Percentiles rank a stretch among this genome's conserved stretches.
These are phyloP conservation scores for Ustilago cynodontis DNA, from an alignment of 1,284 basidiomycete genomes.

Conservation along the genomic window DNA sequence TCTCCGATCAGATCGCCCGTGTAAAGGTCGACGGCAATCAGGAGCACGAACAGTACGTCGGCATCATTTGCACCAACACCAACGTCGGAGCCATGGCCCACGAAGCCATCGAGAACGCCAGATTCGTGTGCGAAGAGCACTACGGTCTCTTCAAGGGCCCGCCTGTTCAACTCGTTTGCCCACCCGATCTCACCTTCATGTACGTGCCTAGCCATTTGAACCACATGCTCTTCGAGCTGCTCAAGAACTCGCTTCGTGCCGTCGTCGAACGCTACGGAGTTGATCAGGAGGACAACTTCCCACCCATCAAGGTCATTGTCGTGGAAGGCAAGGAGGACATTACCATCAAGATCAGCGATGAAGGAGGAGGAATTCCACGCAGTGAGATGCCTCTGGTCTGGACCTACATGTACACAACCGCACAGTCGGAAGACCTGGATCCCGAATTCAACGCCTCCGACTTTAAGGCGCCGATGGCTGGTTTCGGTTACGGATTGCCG, in stretches of 20 bases:
- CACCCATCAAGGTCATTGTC: slow-evolving; percentile 96
- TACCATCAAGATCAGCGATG: slow-evolving; percentile 97
- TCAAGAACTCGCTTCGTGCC: slow-evolving; percentile 97
- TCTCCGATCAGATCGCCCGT: slow-evolving; percentile 37
- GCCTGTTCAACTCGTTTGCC: slow-evolving; percentile 96
- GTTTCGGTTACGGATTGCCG: slow-evolving; percentile 87
- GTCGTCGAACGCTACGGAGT: slow-evolving; percentile 93
- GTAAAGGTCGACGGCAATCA: slow-evolving; percentile 50
- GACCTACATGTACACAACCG: slow-evolving; percentile 99
- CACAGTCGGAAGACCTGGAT: slow-evolving; percentile 85
- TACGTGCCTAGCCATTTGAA: slow-evolving; percentile 91
- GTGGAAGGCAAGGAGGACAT: slow-evolving; percentile 87
- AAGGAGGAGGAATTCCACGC: slow-evolving; percentile 94
- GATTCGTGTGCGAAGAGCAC: slow-evolving; percentile 98
- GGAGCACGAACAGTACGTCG: slow-evolving; percentile 81
- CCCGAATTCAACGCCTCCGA: slow-evolving; percentile 89
- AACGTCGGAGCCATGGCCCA: slow-evolving; percentile 73
- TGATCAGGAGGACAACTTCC: slow-evolving; percentile 83
- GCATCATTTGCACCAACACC: slow-evolving; percentile 96
- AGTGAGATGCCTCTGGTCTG: slow-evolving; percentile 93
- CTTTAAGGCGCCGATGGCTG: slow-evolving; percentile 98
- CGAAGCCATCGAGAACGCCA: slow-evolving; percentile 98
- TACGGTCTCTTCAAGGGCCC: slow-evolving; percentile 89
- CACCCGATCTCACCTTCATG: slow-evolving; percentile 85
- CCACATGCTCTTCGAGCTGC: slow-evolving; percentile 97